A percentile compares a stretch with the other conserved stretches of the same genome.
Conservation (phyloP, 164 flowering plant species). For the Cinnamomum micranthum region DNA sequence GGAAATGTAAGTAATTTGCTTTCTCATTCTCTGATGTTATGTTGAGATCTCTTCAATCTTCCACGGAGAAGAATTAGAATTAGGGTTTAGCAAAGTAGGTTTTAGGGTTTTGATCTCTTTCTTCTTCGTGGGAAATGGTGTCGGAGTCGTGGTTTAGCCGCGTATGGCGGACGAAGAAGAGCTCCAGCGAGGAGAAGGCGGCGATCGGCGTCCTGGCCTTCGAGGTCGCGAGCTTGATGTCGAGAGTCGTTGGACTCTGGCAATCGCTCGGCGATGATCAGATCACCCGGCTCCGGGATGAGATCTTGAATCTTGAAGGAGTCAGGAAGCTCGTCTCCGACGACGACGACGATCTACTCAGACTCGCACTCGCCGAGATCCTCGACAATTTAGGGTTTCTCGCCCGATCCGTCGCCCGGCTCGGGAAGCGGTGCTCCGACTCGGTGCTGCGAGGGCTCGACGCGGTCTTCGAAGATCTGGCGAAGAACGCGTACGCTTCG, state of each 20-base stretch:
- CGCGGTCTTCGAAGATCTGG: slow-evolving; percentile 45
- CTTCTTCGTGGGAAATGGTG: slow-evolving; percentile 40
- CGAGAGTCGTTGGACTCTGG: slow-evolving; percentile 75
- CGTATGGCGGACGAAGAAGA: slow-evolving; percentile 26
- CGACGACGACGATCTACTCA: slow-evolving; percentile 53
- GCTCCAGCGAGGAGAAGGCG: slow-evolving; percentile 32
- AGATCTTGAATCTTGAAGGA: slow-evolving; percentile 49
- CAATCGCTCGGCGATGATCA: slow-evolving; percentile 66
- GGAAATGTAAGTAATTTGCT: background rate
- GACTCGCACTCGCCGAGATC: slow-evolving; percentile 55
- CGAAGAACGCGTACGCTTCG: slow-evolving; percentile 13
- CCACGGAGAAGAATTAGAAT: background rate
- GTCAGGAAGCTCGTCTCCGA: slow-evolving; percentile 79
- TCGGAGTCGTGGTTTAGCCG: slow-evolving; percentile 68
- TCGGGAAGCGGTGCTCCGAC: slow-evolving; percentile 59
- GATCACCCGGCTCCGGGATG: slow-evolving; percentile 49
- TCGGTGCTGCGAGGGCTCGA: slow-evolving; percentile 59
- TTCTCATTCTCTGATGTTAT: background rate
- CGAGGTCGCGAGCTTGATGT: slow-evolving; percentile 85
- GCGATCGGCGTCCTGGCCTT: slow-evolving; percentile 71
- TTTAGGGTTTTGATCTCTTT: background rate
- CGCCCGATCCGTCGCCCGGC: slow-evolving; percentile 61
- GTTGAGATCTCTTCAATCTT: background rate
- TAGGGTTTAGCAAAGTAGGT: background rate
- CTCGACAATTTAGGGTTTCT: slow-evolving; percentile 45